Percentiles rank a stretch among this genome's conserved stretches.
phyloP scores from a whole-genome alignment of 768 basidiomycete genomes.

The Amanita inopinata region DNA sequence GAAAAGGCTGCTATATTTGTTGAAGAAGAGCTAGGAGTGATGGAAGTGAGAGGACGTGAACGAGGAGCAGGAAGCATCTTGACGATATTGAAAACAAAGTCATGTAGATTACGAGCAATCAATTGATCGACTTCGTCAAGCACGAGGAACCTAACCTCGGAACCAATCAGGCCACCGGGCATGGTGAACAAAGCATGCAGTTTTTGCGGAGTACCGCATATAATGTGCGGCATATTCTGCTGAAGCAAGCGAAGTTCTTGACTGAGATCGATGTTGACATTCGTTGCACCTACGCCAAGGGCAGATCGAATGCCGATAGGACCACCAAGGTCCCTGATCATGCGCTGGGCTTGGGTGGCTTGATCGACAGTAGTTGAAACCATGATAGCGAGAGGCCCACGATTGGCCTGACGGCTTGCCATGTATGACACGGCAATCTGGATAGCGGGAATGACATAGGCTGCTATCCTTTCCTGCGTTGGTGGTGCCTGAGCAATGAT shows the following conservation, averaged over 20 bases:
- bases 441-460: slow-evolving; percentile 89
- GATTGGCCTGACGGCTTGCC: slow-evolving; percentile 38
- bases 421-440: slow-evolving; percentile 70
- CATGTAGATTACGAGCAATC: slow-evolving; percentile 93
- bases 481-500: slow-evolving; percentile 99
- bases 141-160: slow-evolving; percentile 87
- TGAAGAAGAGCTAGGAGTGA: slow-evolving; percentile 29
- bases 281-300: slow-evolving; percentile 74
- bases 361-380: slow-evolving; percentile 98
- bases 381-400: slow-evolving; percentile 85
- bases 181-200: slow-evolving; percentile 84
- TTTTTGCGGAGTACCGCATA: slow-evolving; percentile 97
- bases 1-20: slow-evolving; percentile 33
- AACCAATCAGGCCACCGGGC: slow-evolving; percentile 65
- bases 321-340: slow-evolving; percentile 90
- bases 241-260: slow-evolving; percentile 80
- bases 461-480: slow-evolving; percentile 96
- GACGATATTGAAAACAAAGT: slow-evolving; percentile 89
- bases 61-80: slow-evolving; percentile 86
- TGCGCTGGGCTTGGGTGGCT: slow-evolving; percentile 92
- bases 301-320: slow-evolving; percentile 89
- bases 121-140: slow-evolving; percentile 97
- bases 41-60: slow-evolving; percentile 47
- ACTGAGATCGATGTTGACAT: slow-evolving; percentile 46
- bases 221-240: slow-evolving; percentile 89